Percentiles rank a stretch among this genome's conserved stretches.
These are phyloP conservation scores for Trichothecium sympodiale DNA, from an alignment of 2,329 filamentous ascomycete genomes.

Conservation along the genomic window DNA sequence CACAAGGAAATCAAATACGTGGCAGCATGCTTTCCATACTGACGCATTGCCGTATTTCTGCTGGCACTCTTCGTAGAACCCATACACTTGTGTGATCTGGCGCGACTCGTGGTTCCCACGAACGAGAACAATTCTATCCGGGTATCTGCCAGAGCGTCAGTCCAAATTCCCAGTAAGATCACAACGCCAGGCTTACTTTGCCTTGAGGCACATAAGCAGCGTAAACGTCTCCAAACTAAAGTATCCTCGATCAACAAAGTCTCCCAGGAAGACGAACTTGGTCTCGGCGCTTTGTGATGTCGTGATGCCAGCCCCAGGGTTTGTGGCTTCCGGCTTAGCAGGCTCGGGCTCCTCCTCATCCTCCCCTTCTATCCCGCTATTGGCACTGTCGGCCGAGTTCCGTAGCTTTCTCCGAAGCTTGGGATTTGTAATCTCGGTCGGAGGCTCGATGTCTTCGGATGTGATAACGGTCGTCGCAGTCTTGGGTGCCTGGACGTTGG, in stretches of 20 bases:
- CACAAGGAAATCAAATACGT: slow-evolving; percentile 97
- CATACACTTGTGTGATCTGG: slow-evolving; percentile 96
- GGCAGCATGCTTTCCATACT: slow-evolving; percentile 99
- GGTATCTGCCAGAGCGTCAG: slow-evolving; percentile 53
- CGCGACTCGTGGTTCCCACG: slow-evolving; percentile 96
- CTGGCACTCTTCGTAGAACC: slow-evolving; percentile 97
- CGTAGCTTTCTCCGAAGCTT: slow-evolving; percentile 80
- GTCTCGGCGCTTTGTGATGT: slow-evolving; percentile 39
- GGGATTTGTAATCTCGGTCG: slow-evolving; percentile 77
- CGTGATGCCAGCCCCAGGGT: slow-evolving; percentile 21
- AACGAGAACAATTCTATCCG: slow-evolving; percentile 88
- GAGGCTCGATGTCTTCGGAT: slow-evolving; percentile 86
- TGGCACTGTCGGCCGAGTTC: slow-evolving; percentile 18
- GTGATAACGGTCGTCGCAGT: slow-evolving; percentile 67
- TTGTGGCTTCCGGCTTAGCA: slow-evolving; percentile 17
- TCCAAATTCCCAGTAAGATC: too few relatives aligned
- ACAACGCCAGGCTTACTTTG: slow-evolving; percentile 33
- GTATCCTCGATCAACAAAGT: slow-evolving; percentile 95
- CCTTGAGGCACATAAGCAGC: slow-evolving; percentile 88
- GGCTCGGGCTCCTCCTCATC: slow-evolving; percentile 38
- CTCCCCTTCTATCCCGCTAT: slow-evolving; percentile 39
- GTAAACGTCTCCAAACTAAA: slow-evolving; percentile 98
- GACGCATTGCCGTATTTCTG: slow-evolving; percentile 98
- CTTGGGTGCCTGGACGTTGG: slow-evolving; percentile 55
- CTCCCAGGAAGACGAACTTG: slow-evolving; percentile 57